Conservation (phyloP, 2,329 filamentous ascomycete species). For the Cladosporium austrohemisphaericum region DNA sequence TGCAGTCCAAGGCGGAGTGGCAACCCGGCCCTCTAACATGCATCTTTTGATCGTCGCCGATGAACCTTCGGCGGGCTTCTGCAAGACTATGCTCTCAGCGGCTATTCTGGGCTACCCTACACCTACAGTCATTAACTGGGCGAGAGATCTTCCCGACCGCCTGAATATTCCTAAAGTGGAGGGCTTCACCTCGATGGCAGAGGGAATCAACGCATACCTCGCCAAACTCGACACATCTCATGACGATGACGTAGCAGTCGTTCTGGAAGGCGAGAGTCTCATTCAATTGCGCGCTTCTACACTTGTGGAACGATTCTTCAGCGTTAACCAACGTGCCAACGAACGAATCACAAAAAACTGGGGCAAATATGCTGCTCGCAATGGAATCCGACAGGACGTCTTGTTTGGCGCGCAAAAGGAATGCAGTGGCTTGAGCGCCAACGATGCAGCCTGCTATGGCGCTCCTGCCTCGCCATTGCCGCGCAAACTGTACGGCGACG, state of each 20-base stretch:
- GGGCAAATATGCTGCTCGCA: slow-evolving; percentile 10
- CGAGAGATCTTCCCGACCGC: background rate
- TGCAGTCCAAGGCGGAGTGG: slow-evolving; percentile 8
- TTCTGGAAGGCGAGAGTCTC: slow-evolving; percentile 10
- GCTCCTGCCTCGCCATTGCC: slow-evolving; percentile 1
- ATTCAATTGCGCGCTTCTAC: slow-evolving; percentile 11
- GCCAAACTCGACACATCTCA: slow-evolving; percentile 10
- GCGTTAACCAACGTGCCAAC: slow-evolving; percentile 7
- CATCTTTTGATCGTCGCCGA: slow-evolving; percentile 27
- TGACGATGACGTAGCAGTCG: slow-evolving; percentile 5
- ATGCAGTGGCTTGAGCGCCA: slow-evolving; percentile 10
- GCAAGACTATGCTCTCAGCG: slow-evolving; percentile 22
- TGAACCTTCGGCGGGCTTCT: slow-evolving; percentile 24
- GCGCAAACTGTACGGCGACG: slow-evolving; percentile 1
- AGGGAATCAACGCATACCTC: slow-evolving; percentile 2
- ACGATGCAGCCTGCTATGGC: slow-evolving; percentile 12
- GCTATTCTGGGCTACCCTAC: slow-evolving; percentile 22
- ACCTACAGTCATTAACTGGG: slow-evolving; percentile 19
- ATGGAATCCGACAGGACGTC: slow-evolving; percentile 1
- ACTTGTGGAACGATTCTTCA: slow-evolving; percentile 9
- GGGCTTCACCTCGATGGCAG: background rate
- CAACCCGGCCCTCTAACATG: slow-evolving; percentile 18
- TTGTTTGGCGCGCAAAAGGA: slow-evolving; percentile 10
- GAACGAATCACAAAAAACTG: slow-evolving; percentile 5
- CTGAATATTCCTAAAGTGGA: background rate